Percentiles rank a stretch among this genome's conserved stretches.
These are phyloP conservation scores for Cercospora sesami DNA, from an alignment of 2,329 filamentous ascomycete species.

Conservation along the genomic window DNA sequence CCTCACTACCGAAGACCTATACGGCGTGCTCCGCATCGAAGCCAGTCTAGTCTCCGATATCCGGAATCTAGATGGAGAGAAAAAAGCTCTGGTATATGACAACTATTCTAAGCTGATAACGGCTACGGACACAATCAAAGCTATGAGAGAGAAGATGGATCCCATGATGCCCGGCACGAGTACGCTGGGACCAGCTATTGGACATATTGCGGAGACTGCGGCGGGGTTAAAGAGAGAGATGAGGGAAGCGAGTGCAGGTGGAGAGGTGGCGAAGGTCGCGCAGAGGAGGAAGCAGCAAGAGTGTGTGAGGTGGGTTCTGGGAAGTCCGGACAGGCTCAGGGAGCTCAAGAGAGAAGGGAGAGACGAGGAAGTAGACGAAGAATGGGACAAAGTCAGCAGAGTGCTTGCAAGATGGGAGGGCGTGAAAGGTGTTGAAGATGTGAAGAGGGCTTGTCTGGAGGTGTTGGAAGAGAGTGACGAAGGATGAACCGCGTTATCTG, in stretches of 20 bases:
- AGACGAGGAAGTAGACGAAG: conserved; percentile 58
- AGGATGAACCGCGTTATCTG: conserved; percentile 3
- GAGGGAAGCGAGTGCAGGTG: conserved; percentile 35
- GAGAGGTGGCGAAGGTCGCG: conserved; percentile 35
- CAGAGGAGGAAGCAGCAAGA: conserved; percentile 50
- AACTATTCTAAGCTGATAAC: conserved; percentile 96
- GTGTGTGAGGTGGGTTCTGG: conserved; percentile 63
- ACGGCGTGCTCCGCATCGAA: conserved; percentile 69
- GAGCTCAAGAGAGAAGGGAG: conserved; percentile 60
- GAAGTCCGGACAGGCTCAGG: conserved; percentile 60
- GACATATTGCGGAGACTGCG: conserved; percentile 68
- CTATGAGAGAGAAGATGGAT: conserved; percentile 82
- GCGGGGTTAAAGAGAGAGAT: conserved; percentile 44
- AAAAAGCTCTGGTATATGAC: conserved; percentile 95
- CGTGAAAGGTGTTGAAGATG: conserved; percentile 46
- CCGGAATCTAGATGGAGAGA: conserved; percentile 85
- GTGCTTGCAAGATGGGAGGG: conserved; percentile 48
- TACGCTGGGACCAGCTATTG: conserved; percentile 71
- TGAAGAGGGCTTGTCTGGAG: conserved; percentile 42
- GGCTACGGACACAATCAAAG: conserved; percentile 93
- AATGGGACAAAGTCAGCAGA: conserved; percentile 48
- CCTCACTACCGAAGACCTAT: conserved; percentile 63
- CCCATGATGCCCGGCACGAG: conserved; percentile 72
- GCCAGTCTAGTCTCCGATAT: conserved; percentile 74
- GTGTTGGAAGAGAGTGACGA: conserved; percentile 16